These are phyloP conservation scores for Aspergillaceae sp. DNA, from an alignment of 2,329 filamentous ascomycete species.

Conservation along the genomic window DNA sequence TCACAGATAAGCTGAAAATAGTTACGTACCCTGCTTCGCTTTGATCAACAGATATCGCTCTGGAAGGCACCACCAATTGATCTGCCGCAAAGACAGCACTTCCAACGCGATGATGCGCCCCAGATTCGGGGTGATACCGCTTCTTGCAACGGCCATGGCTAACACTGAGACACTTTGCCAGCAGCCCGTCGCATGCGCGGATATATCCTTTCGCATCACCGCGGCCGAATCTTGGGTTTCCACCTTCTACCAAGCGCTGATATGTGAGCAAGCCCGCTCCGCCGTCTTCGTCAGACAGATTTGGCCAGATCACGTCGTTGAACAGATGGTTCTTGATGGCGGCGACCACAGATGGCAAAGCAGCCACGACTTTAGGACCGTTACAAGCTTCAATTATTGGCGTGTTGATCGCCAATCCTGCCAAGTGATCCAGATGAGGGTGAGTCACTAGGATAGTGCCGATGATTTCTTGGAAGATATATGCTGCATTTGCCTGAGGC, in stretches of 20 bases:
- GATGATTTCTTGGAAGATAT: slow-evolving; percentile 70
- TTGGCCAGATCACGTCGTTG: slow-evolving; percentile 97
- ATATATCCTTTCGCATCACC: slow-evolving; percentile 76
- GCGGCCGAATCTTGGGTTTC: slow-evolving; percentile 72
- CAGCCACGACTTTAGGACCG: slow-evolving; percentile 74
- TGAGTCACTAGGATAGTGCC: slow-evolving; percentile 91
- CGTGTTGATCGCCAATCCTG: slow-evolving; percentile 87
- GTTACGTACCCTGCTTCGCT: slow-evolving; percentile 23
- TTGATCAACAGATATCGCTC: slow-evolving; percentile 25
- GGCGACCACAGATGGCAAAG: slow-evolving; percentile 77
- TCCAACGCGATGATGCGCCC: slow-evolving; percentile 52
- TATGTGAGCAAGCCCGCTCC: slow-evolving; percentile 90
- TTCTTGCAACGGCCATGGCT: slow-evolving; percentile 87
- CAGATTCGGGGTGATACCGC: slow-evolving; percentile 42
- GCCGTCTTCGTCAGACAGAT: slow-evolving; percentile 90
- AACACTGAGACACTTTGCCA: slow-evolving; percentile 78
- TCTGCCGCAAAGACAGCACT: slow-evolving; percentile 37
- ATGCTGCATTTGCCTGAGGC: slow-evolving; percentile 66
- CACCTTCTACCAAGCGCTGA: slow-evolving; percentile 77
- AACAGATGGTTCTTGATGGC: slow-evolving; percentile 93
- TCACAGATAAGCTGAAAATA: background rate
- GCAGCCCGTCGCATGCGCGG: slow-evolving; percentile 78
- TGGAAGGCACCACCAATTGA: slow-evolving; percentile 39
- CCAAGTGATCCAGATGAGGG: slow-evolving; percentile 91
- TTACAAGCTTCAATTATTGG: slow-evolving; percentile 71